A percentile compares a stretch with the other conserved stretches of the same genome.
Evolutionary conservation across 495 filamentous ascomycete species (phyloP).

Genomic region (Ramalina intermedia): DNA sequence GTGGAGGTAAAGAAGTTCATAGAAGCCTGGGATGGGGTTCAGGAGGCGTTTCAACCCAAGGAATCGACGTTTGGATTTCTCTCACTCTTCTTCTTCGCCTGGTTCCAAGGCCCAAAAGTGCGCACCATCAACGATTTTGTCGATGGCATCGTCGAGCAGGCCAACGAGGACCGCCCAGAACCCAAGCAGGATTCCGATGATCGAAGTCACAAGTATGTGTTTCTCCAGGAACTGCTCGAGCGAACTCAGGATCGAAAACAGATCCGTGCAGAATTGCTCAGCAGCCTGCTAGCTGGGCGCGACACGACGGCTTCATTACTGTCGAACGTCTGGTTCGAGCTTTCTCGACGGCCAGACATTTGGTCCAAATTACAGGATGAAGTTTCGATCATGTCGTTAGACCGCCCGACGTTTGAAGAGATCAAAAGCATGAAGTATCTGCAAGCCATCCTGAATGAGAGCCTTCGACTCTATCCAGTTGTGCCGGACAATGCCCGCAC

Average conservation of each 20-base stretch:
- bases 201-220: slow-evolving; percentile 35
- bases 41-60: not conserved
- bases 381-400: slow-evolving; percentile 2
- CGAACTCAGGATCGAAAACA: slow-evolving; percentile 42
- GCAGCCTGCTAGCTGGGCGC: slow-evolving; percentile 48
- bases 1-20: slow-evolving; percentile 17
- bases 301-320: slow-evolving; percentile 38
- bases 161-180: slow-evolving; percentile 18
- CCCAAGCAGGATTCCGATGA: not conserved
- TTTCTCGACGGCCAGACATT: slow-evolving; percentile 12
- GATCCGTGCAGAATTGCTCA: slow-evolving; percentile 47
- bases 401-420: slow-evolving; percentile 24
- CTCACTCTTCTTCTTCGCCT: too few relatives aligned
- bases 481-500: slow-evolving; percentile 41
- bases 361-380: slow-evolving; percentile 12
- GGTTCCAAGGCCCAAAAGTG: too few relatives aligned
- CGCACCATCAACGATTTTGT: slow-evolving; percentile 20
- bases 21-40: slow-evolving; percentile 21
- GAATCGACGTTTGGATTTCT: too few relatives aligned
- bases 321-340: slow-evolving; percentile 10
- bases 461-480: slow-evolving; percentile 41
- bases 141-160: slow-evolving; percentile 29
- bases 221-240: slow-evolving; percentile 48
- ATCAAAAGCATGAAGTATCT: slow-evolving; percentile 35
- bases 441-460: slow-evolving; percentile 36